Evolutionary conservation across 768 basidiomycete species (phyloP), one percentile per base, ranked within the genome.

Genomic region (Scleroderma bovista): DNA sequence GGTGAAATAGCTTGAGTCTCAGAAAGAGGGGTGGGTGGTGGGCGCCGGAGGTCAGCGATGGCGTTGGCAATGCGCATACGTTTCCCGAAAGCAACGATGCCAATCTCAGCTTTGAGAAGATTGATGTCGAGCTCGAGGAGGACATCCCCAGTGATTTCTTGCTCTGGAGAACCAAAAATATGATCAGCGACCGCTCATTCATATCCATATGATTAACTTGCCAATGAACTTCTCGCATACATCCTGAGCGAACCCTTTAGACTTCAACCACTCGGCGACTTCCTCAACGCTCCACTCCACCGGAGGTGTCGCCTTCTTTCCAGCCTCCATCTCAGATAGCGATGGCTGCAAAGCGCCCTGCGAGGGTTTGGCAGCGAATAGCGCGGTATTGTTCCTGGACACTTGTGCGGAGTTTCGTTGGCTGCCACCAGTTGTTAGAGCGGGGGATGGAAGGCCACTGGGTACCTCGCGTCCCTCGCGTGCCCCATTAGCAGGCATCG

Each of bases 81-180:
- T 64, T 96, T 96, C 12, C 96, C 96, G 57, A 95, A 96, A 3
- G 93, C 93, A 60, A 78, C 73, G 56, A 99, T 92, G 20, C 93
- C 96, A 47, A 99, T 86, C 71, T 98, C 94, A 10, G 72, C 75
- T 71, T 98, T 98, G 59, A 99, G 84, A 15, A 96, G 76, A 60
- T 86, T 87, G 48, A 85, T 81, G 54, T 97, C 93, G 52, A 98
- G 86, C 60, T 96, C 95, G 48, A 98, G 82, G 7, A 99, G 80
- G 29, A 98, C 90, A 59, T 99, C 96, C 17, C 96, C 96, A 0
- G 93, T 90, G 47, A 99, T 98, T 72, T 99, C 96, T 81, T 99
- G 93, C 70, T 98, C 95, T 93, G 63, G 37, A 52, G 5, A 36
- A 17, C 47, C 3, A 42, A 40, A 29, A 19, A n/a, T 24, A 16